Evolutionary conservation across 1,139 yeast genomes (phyloP).

Genomic region (Zygoascus sp.): DNA sequence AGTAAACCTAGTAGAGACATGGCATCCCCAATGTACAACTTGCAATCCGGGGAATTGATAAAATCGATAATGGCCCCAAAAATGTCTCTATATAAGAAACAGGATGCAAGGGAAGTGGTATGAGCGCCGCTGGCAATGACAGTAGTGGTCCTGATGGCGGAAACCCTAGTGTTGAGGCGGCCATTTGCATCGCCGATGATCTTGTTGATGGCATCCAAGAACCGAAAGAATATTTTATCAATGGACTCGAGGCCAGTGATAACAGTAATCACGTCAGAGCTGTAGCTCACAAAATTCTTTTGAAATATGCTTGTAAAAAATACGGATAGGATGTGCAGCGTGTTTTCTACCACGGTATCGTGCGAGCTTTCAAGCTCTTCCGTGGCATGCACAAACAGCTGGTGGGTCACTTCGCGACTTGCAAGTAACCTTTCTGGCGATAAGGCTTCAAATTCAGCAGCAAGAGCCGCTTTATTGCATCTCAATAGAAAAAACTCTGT

Average conservation of each 20-base stretch:
- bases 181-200: conserved; percentile 23
- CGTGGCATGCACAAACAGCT: conserved; percentile 29
- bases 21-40: conserved; percentile 33
- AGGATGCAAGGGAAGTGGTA: conserved; percentile 34
- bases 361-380: conserved; percentile 24
- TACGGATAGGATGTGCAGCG: conserved; percentile 27
- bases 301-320: conserved; percentile 31
- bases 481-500: conserved; percentile 37
- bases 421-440: conserved; percentile 30
- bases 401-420: conserved; percentile 22
- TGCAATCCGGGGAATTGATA: conserved; percentile 26
- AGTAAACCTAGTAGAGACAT: conserved; percentile 36
- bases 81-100: conserved; percentile 36
- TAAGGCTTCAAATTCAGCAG: conserved; percentile 21
- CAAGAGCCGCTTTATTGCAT: conserved; percentile 30
- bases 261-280: conserved; percentile 33
- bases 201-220: conserved; percentile 27
- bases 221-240: conserved; percentile 31
- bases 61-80: conserved; percentile 36
- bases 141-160: conserved; percentile 33
- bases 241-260: conserved; percentile 37
- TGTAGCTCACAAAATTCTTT: conserved; percentile 31
- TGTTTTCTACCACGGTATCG: conserved; percentile 25
- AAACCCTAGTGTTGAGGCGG: conserved; percentile 24
- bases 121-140: conserved; percentile 35